Evolutionary conservation across 1,139 yeast species (phyloP).

Genomic region (Blastobotrys arbuscula): DNA sequence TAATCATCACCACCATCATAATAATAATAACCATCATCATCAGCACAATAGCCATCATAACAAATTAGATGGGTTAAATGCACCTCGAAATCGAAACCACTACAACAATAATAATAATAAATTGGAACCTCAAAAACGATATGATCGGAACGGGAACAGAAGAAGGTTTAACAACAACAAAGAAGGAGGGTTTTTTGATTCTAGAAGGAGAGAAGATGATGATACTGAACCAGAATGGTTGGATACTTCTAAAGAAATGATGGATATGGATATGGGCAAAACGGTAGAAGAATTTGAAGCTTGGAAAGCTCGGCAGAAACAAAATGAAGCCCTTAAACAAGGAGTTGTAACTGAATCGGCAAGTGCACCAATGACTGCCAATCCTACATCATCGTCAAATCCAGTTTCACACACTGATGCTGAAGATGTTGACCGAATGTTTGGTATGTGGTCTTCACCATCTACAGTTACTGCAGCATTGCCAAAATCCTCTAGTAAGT

Average conservation of each 20-base stretch:
- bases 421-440: conserved; percentile 25
- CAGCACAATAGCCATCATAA: conserved; percentile 6
- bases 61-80: neutral
- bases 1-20: conserved; percentile 8
- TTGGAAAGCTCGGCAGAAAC: conserved; percentile 29
- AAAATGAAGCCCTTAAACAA: conserved; percentile 21
- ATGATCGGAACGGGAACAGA: neutral
- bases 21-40: neutral
- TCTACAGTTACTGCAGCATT: conserved; percentile 3
- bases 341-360: conserved; percentile 21
- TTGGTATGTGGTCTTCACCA: conserved; percentile 23
- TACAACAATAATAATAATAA: conserved; percentile 2
- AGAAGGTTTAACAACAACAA: conserved; percentile 6
- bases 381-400: neutral
- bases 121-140: neutral
- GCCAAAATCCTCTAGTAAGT: conserved; percentile 20
- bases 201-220: conserved; percentile 1
- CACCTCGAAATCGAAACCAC: neutral
- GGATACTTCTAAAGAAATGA: conserved; percentile 14
- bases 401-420: conserved; percentile 1
- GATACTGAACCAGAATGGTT: conserved; percentile 19
- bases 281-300: conserved; percentile 30
- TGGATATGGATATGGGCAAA: conserved; percentile 9
- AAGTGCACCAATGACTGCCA: conserved; percentile 4
- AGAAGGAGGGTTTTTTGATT: neutral